These are phyloP conservation scores for Ceratocystis harringtonii DNA, from an alignment of 2,329 filamentous ascomycete species.

Conservation along the genomic window DNA sequence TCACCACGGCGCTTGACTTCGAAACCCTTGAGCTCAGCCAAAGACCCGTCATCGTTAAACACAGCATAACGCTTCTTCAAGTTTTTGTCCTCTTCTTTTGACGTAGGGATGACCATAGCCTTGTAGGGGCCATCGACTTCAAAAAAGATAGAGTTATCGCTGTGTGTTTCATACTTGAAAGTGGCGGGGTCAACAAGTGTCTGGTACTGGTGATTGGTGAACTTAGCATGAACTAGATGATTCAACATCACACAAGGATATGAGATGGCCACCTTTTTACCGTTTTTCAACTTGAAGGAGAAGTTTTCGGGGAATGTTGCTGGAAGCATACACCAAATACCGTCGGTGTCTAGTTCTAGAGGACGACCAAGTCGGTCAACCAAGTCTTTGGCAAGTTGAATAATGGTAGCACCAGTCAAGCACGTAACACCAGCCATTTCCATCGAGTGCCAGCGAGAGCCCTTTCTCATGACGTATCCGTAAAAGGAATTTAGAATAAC, in stretches of 20 bases:
- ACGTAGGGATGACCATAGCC: constrained; percentile 93
- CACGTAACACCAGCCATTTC: constrained; percentile 99
- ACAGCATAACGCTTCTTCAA: constrained; percentile 98
- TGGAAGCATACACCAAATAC: constrained; percentile 98
- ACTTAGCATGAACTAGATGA: constrained; percentile 83
- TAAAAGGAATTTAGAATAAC: constrained; percentile 99
- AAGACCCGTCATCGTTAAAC: constrained; percentile 92
- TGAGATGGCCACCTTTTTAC: constrained; percentile 91
- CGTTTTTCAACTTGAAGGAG: constrained; percentile 80
- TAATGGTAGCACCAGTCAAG: constrained; percentile 88
- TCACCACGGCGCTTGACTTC: constrained; percentile 96
- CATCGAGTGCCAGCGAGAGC: constrained; percentile 96
- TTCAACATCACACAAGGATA: constrained; percentile 99
- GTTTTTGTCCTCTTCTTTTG: constrained; percentile 98
- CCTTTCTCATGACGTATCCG: constrained; percentile 98
- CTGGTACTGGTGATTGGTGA: constrained; percentile 97
- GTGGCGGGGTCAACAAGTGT: constrained; percentile 63
- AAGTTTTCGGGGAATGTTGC: constrained; percentile 96
- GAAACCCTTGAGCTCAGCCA: constrained; percentile 93
- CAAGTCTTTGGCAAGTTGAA: constrained; percentile 85
- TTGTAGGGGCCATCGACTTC: constrained; percentile 96
- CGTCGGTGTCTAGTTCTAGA: constrained; percentile 89
- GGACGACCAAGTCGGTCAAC: constrained; percentile 88
- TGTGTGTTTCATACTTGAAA: constrained; percentile 89
- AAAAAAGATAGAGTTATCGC: constrained; percentile 98